A percentile compares a stretch with the other conserved stretches of the same genome.
Evolutionary conservation across 352 stramenopile genomes (phyloP).

Genomic region (Elongisporangium anandrum): DNA sequence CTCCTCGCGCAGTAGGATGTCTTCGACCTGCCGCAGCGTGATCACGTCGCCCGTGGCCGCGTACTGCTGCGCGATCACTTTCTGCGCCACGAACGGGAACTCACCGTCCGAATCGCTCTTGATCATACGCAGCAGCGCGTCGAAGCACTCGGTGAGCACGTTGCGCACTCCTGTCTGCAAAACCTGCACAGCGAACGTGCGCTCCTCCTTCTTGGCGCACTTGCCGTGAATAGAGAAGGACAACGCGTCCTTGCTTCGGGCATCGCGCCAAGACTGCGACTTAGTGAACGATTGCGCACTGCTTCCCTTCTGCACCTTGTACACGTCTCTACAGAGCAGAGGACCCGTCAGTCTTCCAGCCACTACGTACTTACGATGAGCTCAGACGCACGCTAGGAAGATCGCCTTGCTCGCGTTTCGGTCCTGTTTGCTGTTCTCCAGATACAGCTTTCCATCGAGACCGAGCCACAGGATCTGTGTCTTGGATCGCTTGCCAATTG

Average conservation of each 20-base stretch:
- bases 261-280: slow-evolving; percentile 45
- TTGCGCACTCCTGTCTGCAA: slow-evolving; percentile 38
- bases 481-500: slow-evolving; percentile 37
- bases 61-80: slow-evolving; percentile 39
- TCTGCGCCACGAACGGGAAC: slow-evolving; percentile 39
- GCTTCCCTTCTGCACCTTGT: slow-evolving; percentile 35
- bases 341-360: not conserved
- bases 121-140: slow-evolving; percentile 30
- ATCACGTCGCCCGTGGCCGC: slow-evolving; percentile 32
- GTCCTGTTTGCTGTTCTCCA: slow-evolving; percentile 40
- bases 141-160: slow-evolving; percentile 42
- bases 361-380: too few relatives aligned
- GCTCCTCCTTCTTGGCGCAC: slow-evolving; percentile 21
- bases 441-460: slow-evolving; percentile 34
- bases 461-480: slow-evolving; percentile 48
- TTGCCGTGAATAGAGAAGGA: slow-evolving; percentile 42
- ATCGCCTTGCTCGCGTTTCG: slow-evolving; percentile 32
- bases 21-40: slow-evolving; percentile 34
- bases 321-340: slow-evolving; percentile 26
- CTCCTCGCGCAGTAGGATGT: slow-evolving; percentile 40
- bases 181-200: slow-evolving; percentile 48
- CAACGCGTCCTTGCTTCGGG: slow-evolving; percentile 33
- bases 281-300: slow-evolving; percentile 42
- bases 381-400: slow-evolving; percentile 32
- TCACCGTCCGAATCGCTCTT: slow-evolving; percentile 47